These are phyloP conservation scores for Talaromyces trachyspermus DNA, from an alignment of 495 filamentous ascomycete species.

Conservation along the genomic window DNA sequence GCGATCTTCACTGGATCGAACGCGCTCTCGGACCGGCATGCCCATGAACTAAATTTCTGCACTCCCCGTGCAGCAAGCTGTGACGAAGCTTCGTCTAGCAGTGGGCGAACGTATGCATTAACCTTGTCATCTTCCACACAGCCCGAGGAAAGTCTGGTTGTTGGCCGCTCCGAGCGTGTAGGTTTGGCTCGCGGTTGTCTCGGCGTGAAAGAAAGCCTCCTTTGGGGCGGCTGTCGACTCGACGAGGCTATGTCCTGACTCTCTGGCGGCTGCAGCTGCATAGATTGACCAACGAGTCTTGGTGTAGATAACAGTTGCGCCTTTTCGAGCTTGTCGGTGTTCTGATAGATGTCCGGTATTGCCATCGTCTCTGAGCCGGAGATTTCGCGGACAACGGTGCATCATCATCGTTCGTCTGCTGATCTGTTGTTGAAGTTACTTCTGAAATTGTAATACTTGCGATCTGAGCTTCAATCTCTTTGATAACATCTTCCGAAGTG, in stretches of 20 bases:
- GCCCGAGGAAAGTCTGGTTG: slow-evolving; percentile 26
- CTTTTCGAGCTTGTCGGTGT: slow-evolving; percentile 6
- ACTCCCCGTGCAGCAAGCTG: slow-evolving; percentile 29
- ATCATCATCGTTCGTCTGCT: not conserved
- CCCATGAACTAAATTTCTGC: slow-evolving; percentile 38
- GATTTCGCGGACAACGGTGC: not conserved
- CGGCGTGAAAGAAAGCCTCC: slow-evolving; percentile 5
- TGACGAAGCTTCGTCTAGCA: slow-evolving; percentile 33
- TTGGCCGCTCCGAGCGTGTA: slow-evolving; percentile 12
- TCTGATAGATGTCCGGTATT: not conserved
- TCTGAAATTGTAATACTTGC: slow-evolving; percentile 27
- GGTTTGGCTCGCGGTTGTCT: slow-evolving; percentile 6
- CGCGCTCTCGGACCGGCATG: slow-evolving; percentile 31
- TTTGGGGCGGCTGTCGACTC: no score
- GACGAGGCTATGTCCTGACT: not conserved
- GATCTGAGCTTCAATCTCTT: slow-evolving; percentile 26
- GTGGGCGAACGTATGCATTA: slow-evolving; percentile 32
- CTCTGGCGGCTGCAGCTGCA: not conserved
- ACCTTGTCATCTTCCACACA: slow-evolving; percentile 29
- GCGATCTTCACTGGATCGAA: slow-evolving; percentile 42
- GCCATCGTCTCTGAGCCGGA: not conserved
- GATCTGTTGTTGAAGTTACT: not conserved
- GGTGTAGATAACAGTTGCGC: not conserved
- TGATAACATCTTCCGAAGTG: slow-evolving; percentile 9
- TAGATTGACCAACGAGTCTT: not conserved